Evolutionary conservation across 208 protist genomes (phyloP).

Genomic region (Histomonas meleagridis): DNA sequence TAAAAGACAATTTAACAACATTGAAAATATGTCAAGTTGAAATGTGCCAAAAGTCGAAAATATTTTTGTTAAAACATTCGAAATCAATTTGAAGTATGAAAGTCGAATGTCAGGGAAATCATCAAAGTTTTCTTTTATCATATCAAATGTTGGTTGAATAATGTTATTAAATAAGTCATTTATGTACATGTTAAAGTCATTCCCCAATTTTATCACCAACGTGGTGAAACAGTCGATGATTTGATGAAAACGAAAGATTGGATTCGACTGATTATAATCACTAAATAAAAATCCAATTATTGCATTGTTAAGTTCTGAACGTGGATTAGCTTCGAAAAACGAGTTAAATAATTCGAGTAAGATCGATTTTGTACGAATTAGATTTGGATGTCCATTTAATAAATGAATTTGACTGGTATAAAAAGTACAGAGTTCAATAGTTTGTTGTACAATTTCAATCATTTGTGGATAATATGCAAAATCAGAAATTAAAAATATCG

Average conservation of each 20-base stretch:
- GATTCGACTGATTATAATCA: not conserved
- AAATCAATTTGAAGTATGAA: not conserved
- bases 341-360: not conserved
- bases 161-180: not conserved
- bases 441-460: not conserved
- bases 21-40: not conserved
- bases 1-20: not conserved
- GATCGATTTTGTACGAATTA: not conserved
- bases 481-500: not conserved
- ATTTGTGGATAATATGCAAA: not conserved
- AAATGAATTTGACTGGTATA: not conserved
- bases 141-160: not conserved
- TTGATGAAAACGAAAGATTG: not conserved
- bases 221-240: not conserved
- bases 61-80: not conserved
- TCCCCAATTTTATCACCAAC: not conserved
- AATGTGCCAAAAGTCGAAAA: not conserved
- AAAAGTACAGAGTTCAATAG: not conserved
- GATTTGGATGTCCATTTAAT: not conserved
- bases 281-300: not conserved
- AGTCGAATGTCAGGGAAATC: not conserved
- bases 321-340: not conserved
- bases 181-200: not conserved
- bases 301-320: not conserved
- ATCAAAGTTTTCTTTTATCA: not conserved